Conservation (phyloP, 1,284 basidiomycete species). For the Exsudoporus floridanus region DNA sequence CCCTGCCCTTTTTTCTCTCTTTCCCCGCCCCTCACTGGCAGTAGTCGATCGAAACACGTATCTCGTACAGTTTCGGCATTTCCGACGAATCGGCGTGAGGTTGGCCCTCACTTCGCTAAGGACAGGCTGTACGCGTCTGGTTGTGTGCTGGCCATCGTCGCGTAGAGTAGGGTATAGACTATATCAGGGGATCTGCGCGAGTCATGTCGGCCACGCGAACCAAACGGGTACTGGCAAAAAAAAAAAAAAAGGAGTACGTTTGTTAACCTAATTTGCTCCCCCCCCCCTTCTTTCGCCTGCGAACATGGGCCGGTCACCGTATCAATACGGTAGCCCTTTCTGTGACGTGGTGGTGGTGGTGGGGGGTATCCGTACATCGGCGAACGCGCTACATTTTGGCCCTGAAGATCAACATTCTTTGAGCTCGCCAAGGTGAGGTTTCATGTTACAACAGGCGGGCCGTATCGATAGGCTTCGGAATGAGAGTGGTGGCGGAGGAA, state of each 20-base stretch:
- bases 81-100: constrained; percentile 15
- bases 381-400: neutral
- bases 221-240: neutral
- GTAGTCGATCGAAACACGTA: neutral
- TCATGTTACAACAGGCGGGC: constrained; percentile 2
- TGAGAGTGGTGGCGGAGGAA: neutral
- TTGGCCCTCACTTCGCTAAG: constrained; percentile 19
- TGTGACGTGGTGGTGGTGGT: constrained; percentile 23
- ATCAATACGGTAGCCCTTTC: constrained; percentile 16
- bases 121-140: too few species aligned
- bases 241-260: neutral
- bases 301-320: constrained; percentile 5
- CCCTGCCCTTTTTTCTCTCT: too few species aligned
- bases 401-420: neutral
- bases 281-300: neutral
- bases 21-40: neutral
- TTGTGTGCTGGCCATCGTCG: neutral
- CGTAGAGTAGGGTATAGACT: neutral
- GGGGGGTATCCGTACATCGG: constrained; percentile 9
- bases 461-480: neutral
- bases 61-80: neutral
- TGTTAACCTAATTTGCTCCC: constrained; percentile 4
- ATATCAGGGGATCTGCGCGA: constrained; percentile 8
- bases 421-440: constrained; percentile 8
- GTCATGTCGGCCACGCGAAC: neutral